These are phyloP conservation scores for Pichia cephalocereana DNA, from an alignment of 805 yeast species.

Conservation along the genomic window DNA sequence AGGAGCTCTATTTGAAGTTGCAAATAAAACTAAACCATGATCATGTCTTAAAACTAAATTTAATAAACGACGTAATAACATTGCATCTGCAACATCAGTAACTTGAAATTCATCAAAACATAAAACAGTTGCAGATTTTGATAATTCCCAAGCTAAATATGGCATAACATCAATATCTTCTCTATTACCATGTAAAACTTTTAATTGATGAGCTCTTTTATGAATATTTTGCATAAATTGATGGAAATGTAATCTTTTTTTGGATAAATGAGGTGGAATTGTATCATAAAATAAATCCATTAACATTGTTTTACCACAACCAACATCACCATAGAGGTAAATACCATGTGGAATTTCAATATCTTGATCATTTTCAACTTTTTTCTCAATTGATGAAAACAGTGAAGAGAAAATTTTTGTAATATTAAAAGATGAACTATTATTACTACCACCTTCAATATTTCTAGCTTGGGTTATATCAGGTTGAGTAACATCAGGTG, in stretches of 20 bases:
- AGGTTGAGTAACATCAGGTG: slow-evolving; percentile 52
- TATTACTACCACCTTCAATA: background rate
- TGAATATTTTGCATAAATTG: slow-evolving; percentile 95
- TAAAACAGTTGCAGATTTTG: slow-evolving; percentile 63
- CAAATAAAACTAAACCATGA: slow-evolving; percentile 80
- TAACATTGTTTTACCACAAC: slow-evolving; percentile 97
- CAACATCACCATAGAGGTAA: slow-evolving; percentile 93
- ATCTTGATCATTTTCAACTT: background rate
- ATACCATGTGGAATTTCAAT: slow-evolving; percentile 64
- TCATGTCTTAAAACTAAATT: slow-evolving; percentile 57
- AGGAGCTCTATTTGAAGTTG: slow-evolving; percentile 93
- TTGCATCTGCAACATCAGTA: slow-evolving; percentile 97
- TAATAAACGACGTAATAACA: slow-evolving; percentile 75
- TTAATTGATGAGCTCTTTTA: slow-evolving; percentile 72
- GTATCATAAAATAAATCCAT: slow-evolving; percentile 92
- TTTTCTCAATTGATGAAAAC: slow-evolving; percentile 12
- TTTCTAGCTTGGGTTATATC: slow-evolving; percentile 23
- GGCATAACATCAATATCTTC: slow-evolving; percentile 77
- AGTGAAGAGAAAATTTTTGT: slow-evolving; percentile 25
- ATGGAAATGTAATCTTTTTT: slow-evolving; percentile 84
- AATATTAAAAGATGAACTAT: slow-evolving; percentile 25
- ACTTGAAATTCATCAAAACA: slow-evolving; percentile 98
- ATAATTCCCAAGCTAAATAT: slow-evolving; percentile 70
- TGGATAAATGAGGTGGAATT: slow-evolving; percentile 67
- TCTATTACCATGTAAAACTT: slow-evolving; percentile 52